Percentiles rank a stretch among this genome's conserved stretches.
Evolutionary conservation across 441 rosid genomes (phyloP).

Genomic region (Eutrema salsugineum): DNA sequence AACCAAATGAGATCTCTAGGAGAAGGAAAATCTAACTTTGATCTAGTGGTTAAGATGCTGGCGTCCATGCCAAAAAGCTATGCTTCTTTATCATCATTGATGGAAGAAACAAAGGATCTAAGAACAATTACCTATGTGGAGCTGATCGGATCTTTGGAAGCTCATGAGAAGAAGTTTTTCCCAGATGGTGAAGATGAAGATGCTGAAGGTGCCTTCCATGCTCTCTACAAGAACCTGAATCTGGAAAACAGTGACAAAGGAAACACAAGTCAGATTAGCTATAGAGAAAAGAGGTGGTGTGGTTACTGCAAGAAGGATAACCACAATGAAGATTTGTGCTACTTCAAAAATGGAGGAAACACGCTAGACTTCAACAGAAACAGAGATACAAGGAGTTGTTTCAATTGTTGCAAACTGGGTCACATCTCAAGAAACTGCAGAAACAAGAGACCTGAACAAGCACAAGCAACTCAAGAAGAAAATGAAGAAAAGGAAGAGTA

Average conservation of each 20-base stretch:
- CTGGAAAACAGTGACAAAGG: background rate
- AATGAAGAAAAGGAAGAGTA: background rate
- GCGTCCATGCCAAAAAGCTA: background rate
- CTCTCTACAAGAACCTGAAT: background rate
- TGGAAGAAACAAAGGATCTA: background rate
- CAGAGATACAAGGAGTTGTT: too few relatives aligned
- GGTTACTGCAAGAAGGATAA: background rate
- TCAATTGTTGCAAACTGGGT: background rate
- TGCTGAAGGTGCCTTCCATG: background rate
- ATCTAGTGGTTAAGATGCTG: background rate
- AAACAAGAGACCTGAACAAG: background rate
- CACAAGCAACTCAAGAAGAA: background rate
- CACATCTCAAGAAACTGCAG: background rate
- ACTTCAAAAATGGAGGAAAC: too few relatives aligned
- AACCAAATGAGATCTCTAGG: background rate
- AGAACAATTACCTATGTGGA: background rate
- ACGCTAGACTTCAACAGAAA: too few relatives aligned
- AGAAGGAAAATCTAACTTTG: background rate
- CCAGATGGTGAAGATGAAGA: background rate
- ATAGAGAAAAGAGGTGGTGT: background rate
- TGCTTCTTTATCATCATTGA: background rate
- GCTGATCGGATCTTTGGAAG: background rate
- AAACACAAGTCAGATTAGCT: background rate
- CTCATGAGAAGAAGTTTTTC: too few relatives aligned
- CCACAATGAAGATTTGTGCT: too few relatives aligned